Conservation (phyloP, 208 protist species). For the Acanthamoeba culbertsoni region DNA sequence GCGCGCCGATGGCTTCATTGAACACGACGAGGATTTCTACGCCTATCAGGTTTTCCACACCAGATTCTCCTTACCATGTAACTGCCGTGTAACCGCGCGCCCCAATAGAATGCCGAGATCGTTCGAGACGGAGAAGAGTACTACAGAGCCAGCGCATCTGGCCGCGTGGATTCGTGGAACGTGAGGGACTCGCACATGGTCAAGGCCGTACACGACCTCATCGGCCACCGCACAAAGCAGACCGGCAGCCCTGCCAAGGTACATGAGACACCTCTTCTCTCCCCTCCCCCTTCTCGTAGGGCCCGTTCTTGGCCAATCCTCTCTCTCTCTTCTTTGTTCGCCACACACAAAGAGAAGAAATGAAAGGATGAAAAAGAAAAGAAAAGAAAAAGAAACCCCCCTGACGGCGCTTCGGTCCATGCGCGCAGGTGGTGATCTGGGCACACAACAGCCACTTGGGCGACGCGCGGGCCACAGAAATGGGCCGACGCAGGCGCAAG, state of each 20-base stretch:
- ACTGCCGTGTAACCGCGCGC: too few relatives aligned
- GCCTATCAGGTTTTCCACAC: not conserved
- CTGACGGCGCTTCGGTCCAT: too few relatives aligned
- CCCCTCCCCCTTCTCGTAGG: too few relatives aligned
- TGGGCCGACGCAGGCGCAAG: not conserved
- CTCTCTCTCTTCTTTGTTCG: too few relatives aligned
- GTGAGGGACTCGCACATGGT: conserved; percentile 35
- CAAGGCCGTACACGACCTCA: not conserved
- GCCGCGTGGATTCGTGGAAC: conserved; percentile 32
- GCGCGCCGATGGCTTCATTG: not conserved
- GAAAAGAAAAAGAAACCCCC: too few relatives aligned
- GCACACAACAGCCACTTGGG: conserved; percentile 66
- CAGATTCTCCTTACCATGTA: too few relatives aligned
- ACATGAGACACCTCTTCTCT: not conserved
- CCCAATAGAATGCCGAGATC: not conserved
- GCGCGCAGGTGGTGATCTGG: conserved; percentile 39
- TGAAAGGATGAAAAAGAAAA: too few relatives aligned
- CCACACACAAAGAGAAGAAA: too few relatives aligned
- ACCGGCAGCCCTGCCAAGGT: not conserved
- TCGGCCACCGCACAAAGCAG: not conserved
- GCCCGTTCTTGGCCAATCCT: too few relatives aligned
- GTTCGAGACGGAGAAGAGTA: conserved; percentile 6
- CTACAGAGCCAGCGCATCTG: not conserved
- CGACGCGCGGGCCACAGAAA: conserved; percentile 4
- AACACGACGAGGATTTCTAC: conserved; percentile 13